Evolutionary conservation across 441 rosid species (phyloP), one percentile per base, ranked within the genome.

Genomic region (Populus tomentosa): DNA sequence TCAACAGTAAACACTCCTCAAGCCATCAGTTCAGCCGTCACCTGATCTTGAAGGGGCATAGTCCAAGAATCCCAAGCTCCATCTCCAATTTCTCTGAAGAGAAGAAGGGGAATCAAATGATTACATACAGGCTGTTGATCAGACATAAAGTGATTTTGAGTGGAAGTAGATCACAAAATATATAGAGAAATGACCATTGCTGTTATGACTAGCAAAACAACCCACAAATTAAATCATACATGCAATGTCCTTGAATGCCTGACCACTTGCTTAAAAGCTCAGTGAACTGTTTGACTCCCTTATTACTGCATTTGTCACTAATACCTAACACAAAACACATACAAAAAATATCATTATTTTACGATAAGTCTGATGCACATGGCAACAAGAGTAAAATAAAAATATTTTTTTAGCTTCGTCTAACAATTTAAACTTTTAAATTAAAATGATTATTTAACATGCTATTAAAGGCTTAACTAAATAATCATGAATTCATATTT

Each of bases 51-150:
- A 42, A 94, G 93, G 13, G 98, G 97, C 88, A 91, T 83, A n/a
- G 90, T 86, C 95, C 97, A 94, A 40, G 98, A 94, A 85, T 92
- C 97, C 98, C 94, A 94, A 7, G 90, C 50, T 69, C 98, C 98
- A 53, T 92, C 90, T 75, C 98, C 97, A 80, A 92, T 92, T 81
- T 91, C 95, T 74, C 97, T 94, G 77, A 73, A 75, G 56, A 63
- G 10, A 66, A 24, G 36, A 71, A 68, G 59, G 62, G 23, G 35
- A 42, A 79, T 68, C 30, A 79, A 65, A 69, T 30, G 40, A 63
- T 69, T 33, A 38, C 2, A n/a, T 40, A 24, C 21, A 64, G 61
- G 67, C 73, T 59, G 38, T n/a, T 18, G 24, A 20, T 59, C 64
- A 61, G 42, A 78, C 9, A 35, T 3, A 23, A 28, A 24, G 0